phyloP scores from a whole-genome alignment of 305 asterid genomes.

The Rubia balearica region DNA sequence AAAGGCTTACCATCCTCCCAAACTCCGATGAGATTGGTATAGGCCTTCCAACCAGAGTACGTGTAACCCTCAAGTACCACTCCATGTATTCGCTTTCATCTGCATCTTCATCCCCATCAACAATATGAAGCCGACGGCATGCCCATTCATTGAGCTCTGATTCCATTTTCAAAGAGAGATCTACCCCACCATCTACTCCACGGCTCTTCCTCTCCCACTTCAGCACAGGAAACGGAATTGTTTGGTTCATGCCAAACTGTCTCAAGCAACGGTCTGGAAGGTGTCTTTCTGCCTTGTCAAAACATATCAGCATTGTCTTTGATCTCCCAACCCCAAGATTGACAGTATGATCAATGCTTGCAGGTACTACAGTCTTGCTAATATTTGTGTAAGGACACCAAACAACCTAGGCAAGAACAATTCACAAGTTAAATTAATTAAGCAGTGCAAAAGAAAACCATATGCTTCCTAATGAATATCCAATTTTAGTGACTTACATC shows the following conservation, averaged over 20 bases:
- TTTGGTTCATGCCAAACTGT: constrained; percentile 84
- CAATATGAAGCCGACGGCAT: constrained; percentile 63
- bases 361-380: constrained; percentile 22
- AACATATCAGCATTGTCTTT: constrained; percentile 89
- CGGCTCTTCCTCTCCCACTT: constrained; percentile 95
- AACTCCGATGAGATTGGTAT: constrained; percentile 82
- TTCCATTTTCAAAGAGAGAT: constrained; percentile 79
- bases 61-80: constrained; percentile 70
- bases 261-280: constrained; percentile 91
- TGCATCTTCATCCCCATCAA: constrained; percentile 75
- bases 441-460: constrained; percentile 10
- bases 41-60: constrained; percentile 80
- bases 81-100: constrained; percentile 79
- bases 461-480: not conserved
- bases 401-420: constrained; percentile 47
- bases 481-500: constrained; percentile 39
- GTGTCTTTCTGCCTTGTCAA: constrained; percentile 93
- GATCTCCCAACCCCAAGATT: constrained; percentile 82
- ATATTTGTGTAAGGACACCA: constrained; percentile 91
- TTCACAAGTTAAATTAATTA: constrained; percentile 12
- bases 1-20: constrained; percentile 65
- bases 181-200: constrained; percentile 92
- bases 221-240: constrained; percentile 68
- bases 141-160: constrained; percentile 81
- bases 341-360: constrained; percentile 41